A percentile compares a stretch with the other conserved stretches of the same genome.
These are phyloP conservation scores for Penicillium macrosclerotiorum DNA, from an alignment of 495 filamentous ascomycete species.

Conservation along the genomic window DNA sequence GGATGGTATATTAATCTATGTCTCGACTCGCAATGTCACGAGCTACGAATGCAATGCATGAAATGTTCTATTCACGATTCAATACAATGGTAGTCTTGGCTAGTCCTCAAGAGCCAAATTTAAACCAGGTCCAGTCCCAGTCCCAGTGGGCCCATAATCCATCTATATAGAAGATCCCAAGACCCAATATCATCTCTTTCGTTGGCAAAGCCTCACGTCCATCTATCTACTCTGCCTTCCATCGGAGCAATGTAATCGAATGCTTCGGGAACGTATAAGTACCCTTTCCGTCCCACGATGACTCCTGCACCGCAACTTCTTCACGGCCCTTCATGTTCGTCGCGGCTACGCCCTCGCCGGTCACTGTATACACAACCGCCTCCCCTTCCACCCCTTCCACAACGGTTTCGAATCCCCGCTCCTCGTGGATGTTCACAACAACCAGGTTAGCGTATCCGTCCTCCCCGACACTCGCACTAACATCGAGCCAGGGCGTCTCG, in stretches of 20 bases:
- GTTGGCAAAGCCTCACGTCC: neutral
- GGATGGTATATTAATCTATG: no score
- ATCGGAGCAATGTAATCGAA: slow-evolving; percentile 64
- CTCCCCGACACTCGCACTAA: slow-evolving; percentile 61
- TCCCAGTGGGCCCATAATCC: no score
- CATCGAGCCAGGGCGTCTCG: slow-evolving; percentile 70
- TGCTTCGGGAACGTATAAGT: slow-evolving; percentile 62
- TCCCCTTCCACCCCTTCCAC: slow-evolving; percentile 51
- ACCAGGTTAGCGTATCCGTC: slow-evolving; percentile 61
- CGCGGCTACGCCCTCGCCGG: slow-evolving; percentile 50
- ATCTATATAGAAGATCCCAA: no score
- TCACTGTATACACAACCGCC: slow-evolving; percentile 58
- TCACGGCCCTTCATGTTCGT: slow-evolving; percentile 61
- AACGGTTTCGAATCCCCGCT: slow-evolving; percentile 52
- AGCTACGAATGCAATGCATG: neutral
- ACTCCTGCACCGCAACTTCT: slow-evolving; percentile 59
- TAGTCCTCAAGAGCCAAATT: no score
- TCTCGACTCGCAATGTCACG: no score
- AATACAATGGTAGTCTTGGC: no score
- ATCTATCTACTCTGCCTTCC: slow-evolving; percentile 48
- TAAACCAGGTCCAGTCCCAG: no score
- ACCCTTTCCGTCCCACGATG: slow-evolving; percentile 57
- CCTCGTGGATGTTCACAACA: slow-evolving; percentile 67
- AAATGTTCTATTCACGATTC: no score
- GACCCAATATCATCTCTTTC: neutral